phyloP scores from a whole-genome alignment of 176 grass and related monocot species.

The Triticum turgidum region DNA sequence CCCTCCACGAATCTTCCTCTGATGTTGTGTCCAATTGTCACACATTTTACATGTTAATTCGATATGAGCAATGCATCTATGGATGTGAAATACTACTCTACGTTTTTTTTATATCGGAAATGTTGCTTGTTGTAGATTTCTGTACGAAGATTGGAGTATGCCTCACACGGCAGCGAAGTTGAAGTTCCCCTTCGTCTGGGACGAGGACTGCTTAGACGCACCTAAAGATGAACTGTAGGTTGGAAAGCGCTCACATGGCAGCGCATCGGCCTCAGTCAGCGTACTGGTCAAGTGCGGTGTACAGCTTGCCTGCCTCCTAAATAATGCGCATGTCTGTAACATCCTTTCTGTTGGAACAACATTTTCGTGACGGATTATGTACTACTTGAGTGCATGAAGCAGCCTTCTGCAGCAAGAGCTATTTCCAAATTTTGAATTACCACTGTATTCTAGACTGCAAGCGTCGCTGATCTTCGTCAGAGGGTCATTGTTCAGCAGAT shows the following conservation, averaged over 20 bases:
- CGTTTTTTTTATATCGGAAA: background rate
- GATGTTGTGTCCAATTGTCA: background rate
- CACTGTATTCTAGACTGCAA: background rate
- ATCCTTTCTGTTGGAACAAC: background rate
- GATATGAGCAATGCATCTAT: background rate
- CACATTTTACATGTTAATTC: background rate
- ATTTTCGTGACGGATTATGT: background rate
- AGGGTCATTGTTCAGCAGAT: background rate
- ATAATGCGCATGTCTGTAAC: slow-evolving; percentile 14
- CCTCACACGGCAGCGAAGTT: slow-evolving; percentile 76
- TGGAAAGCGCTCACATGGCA: background rate
- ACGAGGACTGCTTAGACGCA: slow-evolving; percentile 57
- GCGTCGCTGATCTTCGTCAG: no score
- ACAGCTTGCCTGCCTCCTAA: background rate
- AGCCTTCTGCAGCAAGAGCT: background rate
- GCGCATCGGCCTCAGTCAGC: background rate
- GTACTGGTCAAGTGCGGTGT: background rate
- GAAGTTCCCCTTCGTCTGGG: slow-evolving; percentile 81
- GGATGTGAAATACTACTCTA: background rate
- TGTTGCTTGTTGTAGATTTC: slow-evolving; percentile 54
- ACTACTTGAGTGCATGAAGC: background rate
- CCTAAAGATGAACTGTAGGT: slow-evolving; percentile 82
- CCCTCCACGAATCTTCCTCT: background rate
- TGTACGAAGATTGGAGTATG: slow-evolving; percentile 81
- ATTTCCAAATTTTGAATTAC: background rate